Conservation (phyloP, 257 asterid genomes). For the Petunia secreta region DNA sequence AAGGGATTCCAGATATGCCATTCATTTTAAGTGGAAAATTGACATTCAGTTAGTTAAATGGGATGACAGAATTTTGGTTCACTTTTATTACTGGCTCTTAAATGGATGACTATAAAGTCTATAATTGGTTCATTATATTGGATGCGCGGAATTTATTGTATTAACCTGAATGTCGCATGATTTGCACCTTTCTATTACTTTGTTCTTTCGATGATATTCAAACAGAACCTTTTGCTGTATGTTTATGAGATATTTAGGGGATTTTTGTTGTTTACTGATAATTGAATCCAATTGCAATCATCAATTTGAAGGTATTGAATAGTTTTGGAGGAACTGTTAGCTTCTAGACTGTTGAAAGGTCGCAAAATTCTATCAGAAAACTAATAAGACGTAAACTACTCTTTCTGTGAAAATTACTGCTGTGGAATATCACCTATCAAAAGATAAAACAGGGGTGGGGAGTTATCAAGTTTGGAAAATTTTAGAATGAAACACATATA, state of each 20-base stretch:
- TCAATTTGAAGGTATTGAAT: background rate
- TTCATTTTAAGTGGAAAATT: background rate
- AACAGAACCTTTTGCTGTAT: background rate
- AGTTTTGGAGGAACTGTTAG: background rate
- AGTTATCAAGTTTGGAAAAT: background rate
- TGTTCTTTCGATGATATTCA: background rate
- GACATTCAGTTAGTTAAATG: background rate
- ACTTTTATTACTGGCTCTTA: background rate
- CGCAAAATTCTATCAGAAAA: background rate
- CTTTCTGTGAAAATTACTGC: too few relatives aligned
- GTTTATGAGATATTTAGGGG: too few relatives aligned
- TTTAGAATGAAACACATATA: background rate
- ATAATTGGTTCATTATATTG: background rate
- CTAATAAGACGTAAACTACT: background rate
- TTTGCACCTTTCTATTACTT: background rate
- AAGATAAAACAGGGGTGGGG: background rate
- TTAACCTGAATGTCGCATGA: background rate
- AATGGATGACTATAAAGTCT: background rate
- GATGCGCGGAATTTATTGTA: background rate
- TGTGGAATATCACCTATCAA: background rate
- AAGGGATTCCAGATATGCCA: background rate
- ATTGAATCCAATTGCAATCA: background rate
- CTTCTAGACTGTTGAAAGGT: background rate
- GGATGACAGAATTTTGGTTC: background rate
- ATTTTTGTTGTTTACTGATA: background rate